Evolutionary conservation across 2,329 filamentous ascomycete genomes (phyloP), one percentile per base, ranked within the genome.

Genomic region (Aspergillus amoenus): DNA sequence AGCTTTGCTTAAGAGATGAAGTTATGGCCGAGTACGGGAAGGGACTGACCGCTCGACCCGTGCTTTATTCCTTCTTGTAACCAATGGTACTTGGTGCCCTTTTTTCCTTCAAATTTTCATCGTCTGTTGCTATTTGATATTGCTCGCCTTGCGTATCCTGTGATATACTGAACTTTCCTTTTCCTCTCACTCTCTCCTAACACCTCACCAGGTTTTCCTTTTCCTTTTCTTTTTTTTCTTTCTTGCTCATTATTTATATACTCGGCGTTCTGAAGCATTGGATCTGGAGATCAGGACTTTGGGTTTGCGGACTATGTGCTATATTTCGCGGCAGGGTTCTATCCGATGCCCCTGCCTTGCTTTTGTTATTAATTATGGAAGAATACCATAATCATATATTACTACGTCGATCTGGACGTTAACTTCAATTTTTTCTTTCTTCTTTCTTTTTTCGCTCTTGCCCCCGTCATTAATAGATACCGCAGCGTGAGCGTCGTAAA

Each of bases 1-100:
- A 60, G 60, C 64, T 61, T 69, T 66, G 63, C 64, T 67, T 62
- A 68, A 68, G 63, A 75, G 61, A 75, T 72, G 71, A 74, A 73
- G 68, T 72, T 68, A 75, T 70, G 70, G 70, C 68, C 65, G 64
- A 68, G 70, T 68, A 68, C 63, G 64, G 65, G 64, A 63, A 58
- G 62, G 63, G 62, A 64, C 62, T 68, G 63, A 64, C 58, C 67
- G 56, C 65, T 59, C 56, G 50, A 54, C 50, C 55, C 55, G 44
- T 54, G 27, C 61, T 58, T 60, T 64, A 64, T 60, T 62, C 56
- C 58, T 60, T 57, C 44, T 46, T 48, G 41, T 43, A 54, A 58
- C 51, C 32, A 53, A 49, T 57, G 57, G 54, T 61, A 60, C 61
- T 58, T 61, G 56, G 53, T 61, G 59, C 59, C 46, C 60, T 63